Base-by-base conservation (phyloP, 306 rosid genomes). In the Quercus parvula region DNA sequence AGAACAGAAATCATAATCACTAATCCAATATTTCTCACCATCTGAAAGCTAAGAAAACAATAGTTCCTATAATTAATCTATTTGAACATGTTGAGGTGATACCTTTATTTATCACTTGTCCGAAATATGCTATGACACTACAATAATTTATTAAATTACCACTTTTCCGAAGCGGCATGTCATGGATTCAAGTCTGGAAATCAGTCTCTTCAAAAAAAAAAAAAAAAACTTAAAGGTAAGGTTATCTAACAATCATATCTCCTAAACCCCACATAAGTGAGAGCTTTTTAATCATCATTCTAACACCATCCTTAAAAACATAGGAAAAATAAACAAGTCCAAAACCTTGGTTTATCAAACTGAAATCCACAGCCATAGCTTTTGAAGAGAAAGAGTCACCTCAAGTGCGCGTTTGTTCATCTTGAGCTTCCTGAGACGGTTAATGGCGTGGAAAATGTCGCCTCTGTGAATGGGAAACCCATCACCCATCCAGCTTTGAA, bases 401-500 rank as follows among this genome's bases (percentile, higher is more conserved):
- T 95, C 93, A 64, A 95, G 99, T 30, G 98, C 96, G 2, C 93
- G 93, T 83, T 89, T 89, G 81, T 93, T 87, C 87, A 84, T 82
- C 78, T 90, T 82, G 76, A 93, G 91, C 89, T 87, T 95, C 73
- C 98, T 86, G 49, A 91, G 99, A 55, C 97, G 98, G 75, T 95
- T 91, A 73, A 93, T 91, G 90, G 95, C 81, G 73, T 93, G 96
- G 78, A 93, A 91, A 84, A 93, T 78, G 51, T 93, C 93, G 28
- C 90, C 92, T 79, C 93, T 83, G 38, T 87, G 92, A 82, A 95
- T 76, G 58, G 96, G 96, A 80, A 91, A 90, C 33, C 98, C 98
- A 79, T 91, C 94, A 9, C 98, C 86, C 99, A 95, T 95, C 98
- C 97, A 95, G 69, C 93, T 87, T 76, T 88, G 88, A 70, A 95